Evolutionary conservation across 257 asterid genomes (phyloP).

Genomic region (Solanum etuberosum): DNA sequence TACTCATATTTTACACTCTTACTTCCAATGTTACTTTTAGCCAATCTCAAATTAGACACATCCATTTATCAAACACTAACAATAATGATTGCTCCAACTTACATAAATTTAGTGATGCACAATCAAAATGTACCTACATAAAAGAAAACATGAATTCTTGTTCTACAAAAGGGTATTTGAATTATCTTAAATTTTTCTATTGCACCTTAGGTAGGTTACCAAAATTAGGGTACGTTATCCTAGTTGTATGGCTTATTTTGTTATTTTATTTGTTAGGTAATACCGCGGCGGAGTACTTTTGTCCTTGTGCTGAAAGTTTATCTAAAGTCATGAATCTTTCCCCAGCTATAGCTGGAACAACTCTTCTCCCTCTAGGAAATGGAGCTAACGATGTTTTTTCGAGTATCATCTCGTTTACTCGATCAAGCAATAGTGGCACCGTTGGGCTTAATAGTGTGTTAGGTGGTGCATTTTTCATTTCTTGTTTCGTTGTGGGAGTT

Average conservation of each 20-base stretch:
- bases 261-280: constrained; percentile 57
- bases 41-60: background rate
- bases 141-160: constrained; percentile 18
- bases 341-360: constrained; percentile 72
- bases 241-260: constrained; percentile 40
- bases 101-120: constrained; percentile 7
- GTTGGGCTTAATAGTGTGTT: constrained; percentile 63
- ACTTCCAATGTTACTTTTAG: background rate
- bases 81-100: constrained; percentile 21
- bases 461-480: constrained; percentile 74
- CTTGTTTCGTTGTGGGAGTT: constrained; percentile 63
- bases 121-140: constrained; percentile 37
- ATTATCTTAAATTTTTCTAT: constrained; percentile 52
- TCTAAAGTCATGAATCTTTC: constrained; percentile 45
- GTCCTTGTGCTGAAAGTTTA: constrained; percentile 51
- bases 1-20: constrained; percentile 21
- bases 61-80: background rate
- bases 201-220: constrained; percentile 28
- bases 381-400: constrained; percentile 78
- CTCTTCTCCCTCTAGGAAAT: constrained; percentile 79
- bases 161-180: constrained; percentile 38
- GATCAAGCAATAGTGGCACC: constrained; percentile 33
- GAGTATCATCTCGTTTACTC: constrained; percentile 45
- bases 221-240: constrained; percentile 26
- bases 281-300: constrained; percentile 63